Base-by-base conservation (phyloP, 139 green algal species). In the Micromonas pusilla region DNA sequence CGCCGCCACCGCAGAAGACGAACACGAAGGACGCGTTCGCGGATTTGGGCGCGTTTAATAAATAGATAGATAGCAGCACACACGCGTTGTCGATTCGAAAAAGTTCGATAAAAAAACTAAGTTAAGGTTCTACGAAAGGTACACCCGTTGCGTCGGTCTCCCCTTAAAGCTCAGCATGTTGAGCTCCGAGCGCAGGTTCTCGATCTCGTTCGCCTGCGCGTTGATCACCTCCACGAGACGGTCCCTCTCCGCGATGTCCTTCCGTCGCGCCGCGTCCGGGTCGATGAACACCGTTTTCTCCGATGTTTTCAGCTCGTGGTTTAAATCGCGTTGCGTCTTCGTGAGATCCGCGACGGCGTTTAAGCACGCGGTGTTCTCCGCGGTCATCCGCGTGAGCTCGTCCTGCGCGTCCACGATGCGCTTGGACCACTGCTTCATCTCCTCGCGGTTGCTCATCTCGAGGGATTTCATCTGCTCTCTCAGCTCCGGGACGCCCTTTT, bases 221-320 rank as follows among this genome's bases (percentile, higher is more conserved):
- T 93, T 90, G 0, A 93, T 86, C 36, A 90, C 60, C 82, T 90
- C 78, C 65, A 93, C 85, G 32, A 93, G 79, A 3, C 80, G 37
- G 57, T 92, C 88, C 1, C 88, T 80, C 77, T 91, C 86, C 66
- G 83, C 83, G 30, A 87, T 82, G 80, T 93, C 87, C 30, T 77
- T 75, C 53, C 34, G 38, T 26, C 78, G 37, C 30, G 33, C 16
- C 9, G 79, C 66, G 21, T 81, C 33, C 0, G 73, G 81, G 60
- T 89, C 83, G 3, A 76, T 33, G 60, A 88, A 86, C 62, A 91
- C 80, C 21, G 30, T 76, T 73, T 65, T 84, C 87, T 87, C 85
- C 25, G 83, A 82, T 1, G 76, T 85, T 21, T 87, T 76, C 1
- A 89, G 64, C 23, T 64, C 66, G 26, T 57, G 19, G 77, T 92